Conservation (phyloP, 768 basidiomycete species). For the Tricholoma saponaceum region DNA sequence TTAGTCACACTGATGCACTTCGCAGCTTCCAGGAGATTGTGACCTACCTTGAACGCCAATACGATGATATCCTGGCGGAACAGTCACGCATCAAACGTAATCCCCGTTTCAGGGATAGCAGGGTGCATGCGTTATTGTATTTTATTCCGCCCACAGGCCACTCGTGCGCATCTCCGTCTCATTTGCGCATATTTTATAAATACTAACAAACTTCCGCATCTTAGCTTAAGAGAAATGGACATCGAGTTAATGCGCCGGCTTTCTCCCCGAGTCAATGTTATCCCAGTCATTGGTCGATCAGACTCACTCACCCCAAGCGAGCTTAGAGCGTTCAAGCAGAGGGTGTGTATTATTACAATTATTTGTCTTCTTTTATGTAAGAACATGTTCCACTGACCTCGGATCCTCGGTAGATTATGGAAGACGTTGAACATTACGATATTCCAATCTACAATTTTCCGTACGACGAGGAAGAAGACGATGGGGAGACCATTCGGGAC, state of each 20-base stretch:
- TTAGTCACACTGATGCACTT: conserved; percentile 1
- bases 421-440: conserved; percentile 86
- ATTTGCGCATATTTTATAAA: neutral
- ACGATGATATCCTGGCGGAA: conserved; percentile 84
- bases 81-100: conserved; percentile 93
- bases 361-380: conserved; percentile 4
- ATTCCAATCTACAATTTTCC: conserved; percentile 95
- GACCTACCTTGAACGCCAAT: conserved; percentile 85
- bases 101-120: conserved; percentile 86
- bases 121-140: conserved; percentile 84
- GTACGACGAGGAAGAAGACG: conserved; percentile 90
- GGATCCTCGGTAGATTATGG: conserved; percentile 63
- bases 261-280: conserved; percentile 89
- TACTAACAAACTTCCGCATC: conserved; percentile 10
- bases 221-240: conserved; percentile 82
- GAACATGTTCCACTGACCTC: conserved; percentile 10
- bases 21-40: conserved; percentile 84
- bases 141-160: conserved; percentile 90
- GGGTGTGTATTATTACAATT: conserved; percentile 36
- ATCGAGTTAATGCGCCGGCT: conserved; percentile 89
- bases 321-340: conserved; percentile 79
- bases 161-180: conserved; percentile 45
- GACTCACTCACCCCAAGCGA: conserved; percentile 84
- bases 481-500: conserved; percentile 87
- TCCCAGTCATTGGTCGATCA: conserved; percentile 85